Conservation (phyloP, 1,284 basidiomycete genomes). For the Serendipita sp. region DNA sequence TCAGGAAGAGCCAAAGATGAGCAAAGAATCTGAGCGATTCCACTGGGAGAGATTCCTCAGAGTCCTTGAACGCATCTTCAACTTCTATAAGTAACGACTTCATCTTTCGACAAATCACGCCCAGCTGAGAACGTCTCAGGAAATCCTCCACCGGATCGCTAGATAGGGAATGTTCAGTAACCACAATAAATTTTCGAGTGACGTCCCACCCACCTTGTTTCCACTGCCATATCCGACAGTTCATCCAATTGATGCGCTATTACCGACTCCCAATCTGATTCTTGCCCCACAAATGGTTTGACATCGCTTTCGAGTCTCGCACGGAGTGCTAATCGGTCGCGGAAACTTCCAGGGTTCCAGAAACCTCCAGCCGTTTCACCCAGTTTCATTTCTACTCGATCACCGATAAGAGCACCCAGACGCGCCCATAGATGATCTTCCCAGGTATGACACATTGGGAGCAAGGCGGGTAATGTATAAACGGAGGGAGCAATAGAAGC, state of each 20-base stretch:
- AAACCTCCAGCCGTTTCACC: constrained; percentile 40
- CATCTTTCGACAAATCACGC: constrained; percentile 68
- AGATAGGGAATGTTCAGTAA: constrained; percentile 9
- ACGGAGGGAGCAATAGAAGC: constrained; percentile 73
- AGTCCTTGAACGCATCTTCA: constrained; percentile 40
- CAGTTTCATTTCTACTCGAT: constrained; percentile 54
- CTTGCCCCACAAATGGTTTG: constrained; percentile 31
- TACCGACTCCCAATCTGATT: constrained; percentile 50
- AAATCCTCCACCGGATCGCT: constrained; percentile 63
- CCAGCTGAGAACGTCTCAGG: constrained; percentile 75
- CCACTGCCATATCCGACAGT: constrained; percentile 35
- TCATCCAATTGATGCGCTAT: constrained; percentile 38
- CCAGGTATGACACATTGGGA: constrained; percentile 75
- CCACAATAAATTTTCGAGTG: neutral
- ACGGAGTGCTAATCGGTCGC: constrained; percentile 6
- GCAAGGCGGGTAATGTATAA: constrained; percentile 60
- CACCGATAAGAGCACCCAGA: constrained; percentile 73
- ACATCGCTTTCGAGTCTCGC: constrained; percentile 8
- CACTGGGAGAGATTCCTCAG: constrained; percentile 37
- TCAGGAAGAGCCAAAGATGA: constrained; percentile 84
- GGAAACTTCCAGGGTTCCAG: constrained; percentile 40
- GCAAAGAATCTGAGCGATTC: constrained; percentile 68
- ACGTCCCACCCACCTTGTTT: constrained; percentile 39
- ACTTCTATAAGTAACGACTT: constrained; percentile 60
- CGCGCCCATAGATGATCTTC: constrained; percentile 93